Percentiles rank a stretch among this genome's conserved stretches.
Conservation (phyloP, 75 land plant genomes). For the Cupressus sempervirens region DNA sequence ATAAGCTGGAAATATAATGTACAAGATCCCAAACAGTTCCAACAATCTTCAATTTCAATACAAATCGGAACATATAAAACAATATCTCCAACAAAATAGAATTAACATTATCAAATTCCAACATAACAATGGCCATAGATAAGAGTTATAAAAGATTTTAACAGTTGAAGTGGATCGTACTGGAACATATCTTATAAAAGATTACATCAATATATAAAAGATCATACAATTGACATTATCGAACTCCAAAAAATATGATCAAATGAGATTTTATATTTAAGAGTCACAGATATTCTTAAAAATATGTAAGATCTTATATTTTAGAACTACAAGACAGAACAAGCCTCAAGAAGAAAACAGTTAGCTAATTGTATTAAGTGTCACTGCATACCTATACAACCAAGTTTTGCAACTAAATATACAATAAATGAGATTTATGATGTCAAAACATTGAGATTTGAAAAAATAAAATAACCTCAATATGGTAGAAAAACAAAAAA, state of each 20-base stretch:
- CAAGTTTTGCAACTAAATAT: not conserved
- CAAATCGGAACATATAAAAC: not conserved
- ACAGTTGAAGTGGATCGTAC: not conserved
- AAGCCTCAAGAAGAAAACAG: not conserved
- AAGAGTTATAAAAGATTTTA: not conserved
- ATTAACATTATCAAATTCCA: too few relatives aligned
- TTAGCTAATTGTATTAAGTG: not conserved
- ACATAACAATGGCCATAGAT: too few relatives aligned
- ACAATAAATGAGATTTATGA: not conserved
- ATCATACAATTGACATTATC: not conserved
- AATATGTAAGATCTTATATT: not conserved
- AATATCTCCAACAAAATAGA: too few relatives aligned
- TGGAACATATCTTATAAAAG: not conserved
- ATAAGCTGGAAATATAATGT: slow-evolving; percentile 32
- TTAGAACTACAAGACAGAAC: not conserved
- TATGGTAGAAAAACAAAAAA: not conserved
- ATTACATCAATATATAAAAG: not conserved
- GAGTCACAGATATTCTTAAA: not conserved
- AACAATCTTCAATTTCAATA: not conserved
- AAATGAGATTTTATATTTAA: not conserved
- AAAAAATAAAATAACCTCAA: not conserved
- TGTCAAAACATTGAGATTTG: not conserved
- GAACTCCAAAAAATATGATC: not conserved
- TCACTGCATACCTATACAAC: not conserved
- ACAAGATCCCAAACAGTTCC: not conserved